A percentile compares a stretch with the other conserved stretches of the same genome.
Evolutionary conservation across 1,284 basidiomycete species (phyloP).

Genomic region (Porodaedalea pini): DNA sequence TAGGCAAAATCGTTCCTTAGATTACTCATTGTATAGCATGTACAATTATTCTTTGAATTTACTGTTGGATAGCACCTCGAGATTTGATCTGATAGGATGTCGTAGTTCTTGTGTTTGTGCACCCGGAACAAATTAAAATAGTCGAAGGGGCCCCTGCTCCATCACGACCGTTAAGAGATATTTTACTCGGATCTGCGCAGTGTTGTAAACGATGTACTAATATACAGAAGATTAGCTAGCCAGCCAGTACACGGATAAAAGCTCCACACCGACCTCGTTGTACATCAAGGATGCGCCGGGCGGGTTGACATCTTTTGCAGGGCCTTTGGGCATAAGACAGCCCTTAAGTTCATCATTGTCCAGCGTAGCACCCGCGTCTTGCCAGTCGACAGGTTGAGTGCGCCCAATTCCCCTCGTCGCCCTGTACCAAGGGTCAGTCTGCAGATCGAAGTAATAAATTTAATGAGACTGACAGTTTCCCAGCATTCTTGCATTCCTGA

Average conservation of each 20-base stretch:
- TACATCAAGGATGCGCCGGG: slow-evolving; percentile 40
- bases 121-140: background rate
- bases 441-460: slow-evolving; percentile 12
- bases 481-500: slow-evolving; percentile 41
- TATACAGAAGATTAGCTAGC: background rate
- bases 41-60: background rate
- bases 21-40: slow-evolving; percentile 3
- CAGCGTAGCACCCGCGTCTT: slow-evolving; percentile 55
- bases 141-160: too few species aligned
- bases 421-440: slow-evolving; percentile 29
- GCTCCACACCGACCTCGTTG: slow-evolving; percentile 44
- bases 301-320: slow-evolving; percentile 34
- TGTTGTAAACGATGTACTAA: slow-evolving; percentile 44
- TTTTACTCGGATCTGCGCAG: slow-evolving; percentile 40
- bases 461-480: slow-evolving; percentile 32
- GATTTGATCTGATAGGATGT: too few species aligned
- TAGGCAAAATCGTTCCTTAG: background rate
- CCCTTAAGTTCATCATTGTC: slow-evolving; percentile 48
- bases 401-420: slow-evolving; percentile 54
- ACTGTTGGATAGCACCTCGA: background rate
- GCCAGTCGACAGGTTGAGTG: slow-evolving; percentile 53
- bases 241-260: background rate
- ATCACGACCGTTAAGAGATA: slow-evolving; percentile 44
- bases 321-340: slow-evolving; percentile 56
- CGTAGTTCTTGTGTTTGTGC: too few species aligned